Evolutionary conservation across 75 land plant species (phyloP), one percentile per base, ranked within the genome.

Genomic region (Gnetum montanum): DNA sequence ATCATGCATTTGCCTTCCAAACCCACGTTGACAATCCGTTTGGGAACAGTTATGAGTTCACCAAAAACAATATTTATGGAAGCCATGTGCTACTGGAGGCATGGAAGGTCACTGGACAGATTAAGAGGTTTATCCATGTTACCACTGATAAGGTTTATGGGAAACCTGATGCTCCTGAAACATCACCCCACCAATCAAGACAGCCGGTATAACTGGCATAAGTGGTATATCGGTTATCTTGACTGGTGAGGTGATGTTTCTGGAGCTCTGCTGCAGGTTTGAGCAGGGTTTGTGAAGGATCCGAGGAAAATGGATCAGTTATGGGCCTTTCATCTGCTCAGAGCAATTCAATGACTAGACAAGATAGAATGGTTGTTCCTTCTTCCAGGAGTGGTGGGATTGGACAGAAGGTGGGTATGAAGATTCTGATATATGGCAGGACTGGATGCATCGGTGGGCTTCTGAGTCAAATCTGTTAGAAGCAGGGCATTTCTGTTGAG

Each of bases 221-320:
- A 84, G 0, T 84, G 85, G 88, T 84, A 84, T 46, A 69, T 36
- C 4, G 54, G 48, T 12, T 41, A 84, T 57, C 85, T 77, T 15
- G 76, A 67, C 24, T 84, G 88, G 88, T 84, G 86, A 85, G 88
- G 81, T 29, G 85, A 84, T 60, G 85, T 84, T 12, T 69, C 81
- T 15, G 81, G 86, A 1, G 88, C 88, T 3, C 43, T 84, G 54
- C 34, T 81, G 60, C 49, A 3, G 75, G 30, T 10, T 34, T 26
- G 4, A 57, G 52, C 48, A 18, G 28, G 6, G 6, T 16, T 36
- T 16, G 36, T 54, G 57, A 18, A 19, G 26, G 27, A 13, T 6
- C 23, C 12, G 58, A 56, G 18, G 46, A 56, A 8, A 40, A 40
- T 34, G 58, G 12, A 19, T 34, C 46, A 25, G 58, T 27, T 56